Percentiles rank a stretch among this genome's conserved stretches.
Evolutionary conservation across 1,284 basidiomycete genomes (phyloP).

Genomic region (Coniophora puteana): DNA sequence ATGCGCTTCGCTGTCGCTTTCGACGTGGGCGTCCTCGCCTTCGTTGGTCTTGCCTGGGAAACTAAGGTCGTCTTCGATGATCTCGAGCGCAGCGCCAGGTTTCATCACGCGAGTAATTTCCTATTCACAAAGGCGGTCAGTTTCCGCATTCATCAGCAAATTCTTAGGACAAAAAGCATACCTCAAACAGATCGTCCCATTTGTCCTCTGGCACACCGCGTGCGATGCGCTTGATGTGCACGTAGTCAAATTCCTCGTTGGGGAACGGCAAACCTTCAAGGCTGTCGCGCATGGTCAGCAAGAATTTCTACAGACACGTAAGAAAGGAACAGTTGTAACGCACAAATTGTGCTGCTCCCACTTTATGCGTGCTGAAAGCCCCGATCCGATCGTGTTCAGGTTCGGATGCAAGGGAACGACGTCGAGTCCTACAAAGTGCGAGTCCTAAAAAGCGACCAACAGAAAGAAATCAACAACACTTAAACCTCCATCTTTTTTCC

Average conservation of each 20-base stretch:
- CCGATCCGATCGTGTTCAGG: conserved; percentile 39
- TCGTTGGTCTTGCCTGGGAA: conserved; percentile 49
- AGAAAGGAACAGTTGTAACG: too few relatives aligned
- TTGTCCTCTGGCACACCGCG: conserved; percentile 71
- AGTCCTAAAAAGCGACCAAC: neutral
- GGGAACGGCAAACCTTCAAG: conserved; percentile 65
- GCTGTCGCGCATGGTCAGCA: conserved; percentile 28
- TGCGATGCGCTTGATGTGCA: conserved; percentile 67
- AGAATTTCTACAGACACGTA: conserved; percentile 6
- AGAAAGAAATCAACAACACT: neutral
- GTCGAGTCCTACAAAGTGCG: conserved; percentile 48
- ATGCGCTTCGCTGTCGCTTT: too few relatives aligned
- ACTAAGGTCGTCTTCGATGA: conserved; percentile 67
- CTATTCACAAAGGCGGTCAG: conserved; percentile 14
- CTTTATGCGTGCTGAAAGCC: conserved; percentile 54
- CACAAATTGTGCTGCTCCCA: conserved; percentile 73
- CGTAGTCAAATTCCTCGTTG: conserved; percentile 68
- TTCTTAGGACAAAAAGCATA: conserved; percentile 8
- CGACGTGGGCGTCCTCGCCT: conserved; percentile 5
- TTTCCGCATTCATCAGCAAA: neutral
- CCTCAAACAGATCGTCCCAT: conserved; percentile 64
- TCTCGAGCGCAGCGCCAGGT: conserved; percentile 63
- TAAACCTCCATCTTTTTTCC: neutral
- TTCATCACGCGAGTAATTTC: conserved; percentile 67
- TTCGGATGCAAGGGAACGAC: conserved; percentile 66